Base-by-base conservation (phyloP, 306 rosid species). In the Potentilla sterilis region DNA sequence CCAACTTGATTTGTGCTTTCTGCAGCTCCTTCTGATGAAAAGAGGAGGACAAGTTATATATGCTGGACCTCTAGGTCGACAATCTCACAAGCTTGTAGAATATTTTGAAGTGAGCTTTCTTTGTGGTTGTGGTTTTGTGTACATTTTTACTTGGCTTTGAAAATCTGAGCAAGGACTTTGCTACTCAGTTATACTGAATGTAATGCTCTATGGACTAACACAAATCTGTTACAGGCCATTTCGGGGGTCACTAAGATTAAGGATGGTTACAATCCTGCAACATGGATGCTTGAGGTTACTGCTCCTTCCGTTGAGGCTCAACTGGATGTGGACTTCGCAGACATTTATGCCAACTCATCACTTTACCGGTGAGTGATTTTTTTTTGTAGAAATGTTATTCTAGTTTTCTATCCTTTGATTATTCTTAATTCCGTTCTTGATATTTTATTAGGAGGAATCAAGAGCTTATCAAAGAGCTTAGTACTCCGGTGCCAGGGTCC, bases 221-320 rank as follows among this genome's bases (percentile, higher is more conserved):
- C 44, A 16, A 54, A 65, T 58, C 71, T 9, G 37, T 47, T 3
- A 57, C 62, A 82, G 89, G 86, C 68, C 12, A 37, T 85, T 24
- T 80, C 67, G 0, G 82, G 84, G 18, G 86, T 85, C 43, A 47
- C 86, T n/a, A 85, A 82, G 81, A 82, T 85, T n/a, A 82, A 42
- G 69, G 89, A 85, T 15, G 89, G 89, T 13, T 81, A 47, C 66
- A 85, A 85, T 82, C 89, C 89, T 57, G 89, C 89, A 21, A 82
- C 89, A 49, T 82, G 89, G 89, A 85, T 85, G 89, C 81, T 85
- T 67, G 89, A 82, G 14, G 82, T 85, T 73, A 82, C 86, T 63
- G 63, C 88, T 66, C 75, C 82, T 67, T 32, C 72, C 7, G 58
- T 85, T 73, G 86, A 82, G 78, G 24, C 67, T 77, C 88, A 82